Evolutionary conservation across 140 eudicot genomes (phyloP).

Genomic region (Anethum foeniculum): DNA sequence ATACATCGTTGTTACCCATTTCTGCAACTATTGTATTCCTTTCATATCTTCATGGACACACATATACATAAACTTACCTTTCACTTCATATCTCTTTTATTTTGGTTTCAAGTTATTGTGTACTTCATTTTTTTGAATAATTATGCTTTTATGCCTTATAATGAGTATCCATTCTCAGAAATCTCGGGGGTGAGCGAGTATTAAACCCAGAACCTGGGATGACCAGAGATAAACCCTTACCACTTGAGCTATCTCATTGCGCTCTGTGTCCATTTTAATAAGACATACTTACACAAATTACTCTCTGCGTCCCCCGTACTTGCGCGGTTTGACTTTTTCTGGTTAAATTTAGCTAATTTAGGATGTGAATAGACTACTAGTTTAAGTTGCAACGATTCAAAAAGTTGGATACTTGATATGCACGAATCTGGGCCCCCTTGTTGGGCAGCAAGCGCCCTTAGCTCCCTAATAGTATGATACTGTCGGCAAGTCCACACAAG

Average conservation of each 20-base stretch:
- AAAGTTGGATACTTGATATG: neutral
- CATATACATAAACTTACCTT: neutral
- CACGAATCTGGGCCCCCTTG: neutral
- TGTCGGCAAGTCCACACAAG: too few relatives aligned
- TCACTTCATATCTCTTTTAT: neutral
- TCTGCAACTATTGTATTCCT: neutral
- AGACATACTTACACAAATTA: neutral
- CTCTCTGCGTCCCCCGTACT: neutral
- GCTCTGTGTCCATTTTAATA: neutral
- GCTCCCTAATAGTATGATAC: neutral
- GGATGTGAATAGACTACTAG: neutral
- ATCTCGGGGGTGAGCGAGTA: too few relatives aligned
- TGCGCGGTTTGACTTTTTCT: neutral
- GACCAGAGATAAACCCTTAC: too few relatives aligned
- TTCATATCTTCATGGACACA: neutral
- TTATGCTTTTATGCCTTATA: too few relatives aligned
- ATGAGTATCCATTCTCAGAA: too few relatives aligned
- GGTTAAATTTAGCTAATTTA: neutral
- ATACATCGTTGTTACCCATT: neutral
- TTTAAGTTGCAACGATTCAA: neutral
- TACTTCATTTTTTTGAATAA: too few relatives aligned
- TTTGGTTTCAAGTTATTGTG: neutral
- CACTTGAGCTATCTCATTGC: too few relatives aligned
- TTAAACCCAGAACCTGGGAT: too few relatives aligned
- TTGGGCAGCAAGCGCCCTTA: neutral